Percentiles rank a stretch among this genome's conserved stretches.
phyloP scores from a whole-genome alignment of 805 yeast genomes.

The Starmerella apis region DNA sequence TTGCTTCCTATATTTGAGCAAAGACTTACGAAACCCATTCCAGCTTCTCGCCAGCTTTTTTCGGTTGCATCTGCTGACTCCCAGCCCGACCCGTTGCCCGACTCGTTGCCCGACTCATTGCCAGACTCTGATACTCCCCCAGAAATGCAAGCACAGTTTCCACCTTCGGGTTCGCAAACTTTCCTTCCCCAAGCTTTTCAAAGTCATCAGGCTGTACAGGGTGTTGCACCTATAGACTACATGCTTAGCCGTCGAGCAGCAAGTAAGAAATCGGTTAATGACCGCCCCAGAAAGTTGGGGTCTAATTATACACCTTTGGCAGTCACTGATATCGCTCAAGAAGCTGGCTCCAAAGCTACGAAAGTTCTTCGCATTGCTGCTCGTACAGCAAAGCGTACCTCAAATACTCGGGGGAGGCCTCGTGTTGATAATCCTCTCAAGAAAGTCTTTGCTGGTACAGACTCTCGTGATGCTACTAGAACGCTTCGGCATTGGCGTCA shows the following conservation, averaged over 20 bases:
- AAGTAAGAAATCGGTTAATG: not conserved
- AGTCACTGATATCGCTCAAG: constrained; percentile 3
- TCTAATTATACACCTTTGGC: not conserved
- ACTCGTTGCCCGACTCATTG: constrained; percentile 1
- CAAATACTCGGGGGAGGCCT: not conserved
- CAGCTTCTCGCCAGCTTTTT: constrained; percentile 3
- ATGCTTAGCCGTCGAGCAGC: constrained; percentile 7
- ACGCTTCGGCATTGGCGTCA: constrained; percentile 6
- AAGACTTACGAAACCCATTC: constrained; percentile 5
- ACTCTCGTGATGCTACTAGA: constrained; percentile 2
- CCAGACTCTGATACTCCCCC: not conserved
- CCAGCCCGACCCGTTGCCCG: constrained; percentile 3
- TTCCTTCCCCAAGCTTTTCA: not conserved
- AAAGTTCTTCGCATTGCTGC: constrained; percentile 14
- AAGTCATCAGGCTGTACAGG: not conserved
- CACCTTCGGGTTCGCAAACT: not conserved
- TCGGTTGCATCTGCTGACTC: not conserved
- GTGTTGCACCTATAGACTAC: constrained; percentile 11
- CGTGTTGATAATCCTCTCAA: constrained; percentile 5
- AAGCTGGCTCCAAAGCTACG: constrained; percentile 9
- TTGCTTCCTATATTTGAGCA: not conserved
- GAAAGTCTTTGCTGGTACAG: constrained; percentile 7
- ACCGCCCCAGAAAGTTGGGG: not conserved
- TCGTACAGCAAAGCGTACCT: constrained; percentile 12
- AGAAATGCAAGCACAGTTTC: not conserved